phyloP scores from a whole-genome alignment of 306 rosid genomes.

The Chamaecrista fasciculata region DNA sequence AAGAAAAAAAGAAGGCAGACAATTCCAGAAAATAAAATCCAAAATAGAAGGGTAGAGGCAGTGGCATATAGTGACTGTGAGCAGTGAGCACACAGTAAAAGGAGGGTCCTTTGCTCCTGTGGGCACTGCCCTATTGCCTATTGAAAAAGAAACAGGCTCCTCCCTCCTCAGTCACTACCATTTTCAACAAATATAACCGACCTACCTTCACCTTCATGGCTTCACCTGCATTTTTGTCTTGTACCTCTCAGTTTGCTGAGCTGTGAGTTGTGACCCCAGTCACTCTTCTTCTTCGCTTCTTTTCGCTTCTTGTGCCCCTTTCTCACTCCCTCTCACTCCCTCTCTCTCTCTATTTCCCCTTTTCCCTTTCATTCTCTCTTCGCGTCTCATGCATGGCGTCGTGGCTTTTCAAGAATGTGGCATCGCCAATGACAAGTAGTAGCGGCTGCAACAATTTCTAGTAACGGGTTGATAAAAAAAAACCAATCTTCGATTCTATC shows the following conservation, averaged over 20 bases:
- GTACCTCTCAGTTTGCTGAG: not conserved
- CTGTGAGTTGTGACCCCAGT: not conserved
- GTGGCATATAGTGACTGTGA: no score
- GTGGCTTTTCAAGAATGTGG: not conserved
- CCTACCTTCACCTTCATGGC: not conserved
- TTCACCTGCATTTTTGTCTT: not conserved
- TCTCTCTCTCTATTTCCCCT: not conserved
- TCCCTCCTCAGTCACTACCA: no score
- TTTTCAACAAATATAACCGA: not conserved
- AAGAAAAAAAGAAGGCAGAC: no score
- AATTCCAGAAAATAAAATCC: no score
- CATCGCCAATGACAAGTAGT: not conserved
- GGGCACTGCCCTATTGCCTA: no score
- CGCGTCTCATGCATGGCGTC: conserved; percentile 15
- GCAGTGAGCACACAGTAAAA: not conserved
- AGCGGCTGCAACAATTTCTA: no score
- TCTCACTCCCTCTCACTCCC: not conserved
- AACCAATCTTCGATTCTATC: not conserved
- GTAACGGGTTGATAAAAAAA: not conserved
- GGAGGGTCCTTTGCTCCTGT: no score
- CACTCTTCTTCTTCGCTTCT: not conserved
- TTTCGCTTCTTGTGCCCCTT: not conserved
- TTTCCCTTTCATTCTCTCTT: not conserved
- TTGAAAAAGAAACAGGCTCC: no score
- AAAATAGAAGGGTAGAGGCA: no score